Conservation (phyloP, 2,329 filamentous ascomycete species). For the Claviceps arundinis region DNA sequence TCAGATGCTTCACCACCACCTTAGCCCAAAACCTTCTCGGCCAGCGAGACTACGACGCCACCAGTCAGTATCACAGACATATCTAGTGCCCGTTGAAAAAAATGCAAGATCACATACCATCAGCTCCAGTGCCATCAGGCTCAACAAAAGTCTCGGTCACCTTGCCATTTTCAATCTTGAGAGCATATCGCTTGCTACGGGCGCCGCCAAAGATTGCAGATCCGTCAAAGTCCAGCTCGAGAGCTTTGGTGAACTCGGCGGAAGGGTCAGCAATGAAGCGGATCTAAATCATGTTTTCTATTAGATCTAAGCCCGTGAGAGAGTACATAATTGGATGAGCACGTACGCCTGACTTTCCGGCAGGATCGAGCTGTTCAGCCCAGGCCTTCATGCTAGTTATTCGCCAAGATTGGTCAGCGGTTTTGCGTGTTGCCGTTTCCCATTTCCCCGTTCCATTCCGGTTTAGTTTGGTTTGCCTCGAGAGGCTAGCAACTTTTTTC, state of each 20-base stretch:
- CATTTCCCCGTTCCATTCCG: background rate
- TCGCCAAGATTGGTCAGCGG: background rate
- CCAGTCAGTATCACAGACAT: constrained; percentile 2
- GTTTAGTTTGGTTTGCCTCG: background rate
- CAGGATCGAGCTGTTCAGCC: constrained; percentile 64
- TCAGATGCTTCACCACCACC: background rate
- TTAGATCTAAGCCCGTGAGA: background rate
- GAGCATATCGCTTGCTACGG: constrained; percentile 77
- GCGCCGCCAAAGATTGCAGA: constrained; percentile 66
- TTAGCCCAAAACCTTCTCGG: constrained; percentile 33
- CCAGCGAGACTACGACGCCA: constrained; percentile 30
- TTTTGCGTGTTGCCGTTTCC: background rate
- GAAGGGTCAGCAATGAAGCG: constrained; percentile 79
- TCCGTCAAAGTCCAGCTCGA: constrained; percentile 74
- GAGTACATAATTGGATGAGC: background rate
- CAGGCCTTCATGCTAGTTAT: constrained; percentile 71
- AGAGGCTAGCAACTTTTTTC: background rate
- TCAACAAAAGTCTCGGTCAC: constrained; percentile 73
- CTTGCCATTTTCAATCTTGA: constrained; percentile 73
- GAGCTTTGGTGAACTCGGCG: constrained; percentile 65
- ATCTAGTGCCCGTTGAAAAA: background rate
- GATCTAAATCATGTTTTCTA: constrained; percentile 38
- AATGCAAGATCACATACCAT: constrained; percentile 36
- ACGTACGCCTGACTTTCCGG: constrained; percentile 61
- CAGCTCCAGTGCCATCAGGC: constrained; percentile 74